Conservation (phyloP, 2,329 filamentous ascomycete species). For the Trichoderma oligosporum region DNA sequence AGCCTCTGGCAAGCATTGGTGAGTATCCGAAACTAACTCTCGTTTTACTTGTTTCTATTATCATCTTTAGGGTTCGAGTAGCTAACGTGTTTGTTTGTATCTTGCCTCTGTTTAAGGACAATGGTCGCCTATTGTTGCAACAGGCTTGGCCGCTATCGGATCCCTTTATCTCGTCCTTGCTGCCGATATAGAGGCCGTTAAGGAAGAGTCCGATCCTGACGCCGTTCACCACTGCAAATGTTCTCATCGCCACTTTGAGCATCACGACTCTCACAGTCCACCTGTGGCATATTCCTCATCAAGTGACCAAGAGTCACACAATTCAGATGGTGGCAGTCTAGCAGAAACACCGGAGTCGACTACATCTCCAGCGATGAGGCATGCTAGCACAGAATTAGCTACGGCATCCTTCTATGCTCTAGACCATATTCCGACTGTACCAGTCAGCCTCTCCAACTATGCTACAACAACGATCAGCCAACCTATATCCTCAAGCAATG, state of each 20-base stretch:
- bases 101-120: no score
- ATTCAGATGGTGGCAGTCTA: not conserved
- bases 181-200: conserved; percentile 27
- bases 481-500: not conserved
- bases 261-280: not conserved
- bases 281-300: not conserved
- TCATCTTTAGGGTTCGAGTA: no score
- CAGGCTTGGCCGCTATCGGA: conserved; percentile 53
- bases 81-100: not conserved
- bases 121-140: conserved; percentile 59
- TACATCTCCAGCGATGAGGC: not conserved
- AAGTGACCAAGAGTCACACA: not conserved
- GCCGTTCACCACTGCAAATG: conserved; percentile 20
- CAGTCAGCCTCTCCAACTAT: not conserved
- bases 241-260: conserved; percentile 12
- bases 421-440: not conserved
- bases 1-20: conserved; percentile 60
- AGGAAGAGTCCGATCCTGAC: not conserved
- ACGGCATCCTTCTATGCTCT: not conserved
- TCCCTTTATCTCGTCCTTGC: conserved; percentile 54
- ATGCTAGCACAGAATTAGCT: not conserved
- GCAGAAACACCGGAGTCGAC: not conserved
- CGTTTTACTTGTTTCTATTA: not conserved
- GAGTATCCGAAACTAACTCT: conserved; percentile 24
- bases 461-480: not conserved